Evolutionary conservation across 2,329 filamentous ascomycete genomes (phyloP), one percentile per base, ranked within the genome.

Genomic region (Fusarium sp.): DNA sequence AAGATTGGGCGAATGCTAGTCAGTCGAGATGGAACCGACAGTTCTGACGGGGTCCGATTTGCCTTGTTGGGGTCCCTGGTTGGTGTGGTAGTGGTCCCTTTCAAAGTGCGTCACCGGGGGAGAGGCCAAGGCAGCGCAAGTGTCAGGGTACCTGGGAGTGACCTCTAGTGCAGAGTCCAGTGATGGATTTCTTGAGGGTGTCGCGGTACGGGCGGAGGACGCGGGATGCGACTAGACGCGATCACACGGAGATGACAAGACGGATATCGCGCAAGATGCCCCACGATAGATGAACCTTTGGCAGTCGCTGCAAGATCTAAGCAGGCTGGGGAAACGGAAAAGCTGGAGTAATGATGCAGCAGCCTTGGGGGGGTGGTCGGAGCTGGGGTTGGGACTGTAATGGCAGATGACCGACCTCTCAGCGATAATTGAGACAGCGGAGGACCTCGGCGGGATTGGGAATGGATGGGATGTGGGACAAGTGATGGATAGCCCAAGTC

Each of bases 41-140:
- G 14, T 42, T 42, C 38, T 42, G 38, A 58, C 38, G 38, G 55
- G 56, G 40, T 36, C 42, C 40, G 56, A 58, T 56, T 46, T 56
- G 67, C 46, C 59, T 70, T 70, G 67, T 68, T 68, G 64, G 64
- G 68, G 61, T 53, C 69, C 68, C 67, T 69, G 65, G 69, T 71
- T 71, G 57, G 49, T 40, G 53, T 59, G 51, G 64, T 44, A 62
- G 62, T 44, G 42, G 56, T 51, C 42, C 40, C 56, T 68, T 46
- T 70, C 66, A 55, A 68, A 62, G 53, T 70, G 68, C 68, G 68
- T 70, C 68, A 74, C 68, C 55, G 58, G 50, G 53, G 62, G 59
- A 40, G 34, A 34, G 33, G 54, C 44, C 64, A 49, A 66, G 59
- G 62, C 61, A 67, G 42, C 20, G 20, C 20, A 14, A n/a, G 42